These are phyloP conservation scores for Ramaria sp. DNA, from an alignment of 768 basidiomycete species.

Conservation along the genomic window DNA sequence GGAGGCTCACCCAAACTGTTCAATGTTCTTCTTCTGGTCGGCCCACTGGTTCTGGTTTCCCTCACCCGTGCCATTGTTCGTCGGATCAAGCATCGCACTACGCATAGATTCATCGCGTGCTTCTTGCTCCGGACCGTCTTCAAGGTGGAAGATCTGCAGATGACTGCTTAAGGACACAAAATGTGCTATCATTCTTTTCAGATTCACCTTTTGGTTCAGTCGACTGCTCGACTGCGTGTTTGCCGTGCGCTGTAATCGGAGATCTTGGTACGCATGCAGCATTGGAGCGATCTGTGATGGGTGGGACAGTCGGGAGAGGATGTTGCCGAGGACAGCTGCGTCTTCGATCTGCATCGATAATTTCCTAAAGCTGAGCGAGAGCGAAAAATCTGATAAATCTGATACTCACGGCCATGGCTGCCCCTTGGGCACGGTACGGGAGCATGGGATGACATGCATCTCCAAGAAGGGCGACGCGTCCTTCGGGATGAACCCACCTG, in stretches of 20 bases:
- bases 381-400: too few species aligned
- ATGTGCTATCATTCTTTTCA: not conserved
- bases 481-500: slow-evolving; percentile 35
- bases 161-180: not conserved
- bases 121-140: slow-evolving; percentile 42
- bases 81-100: slow-evolving; percentile 25
- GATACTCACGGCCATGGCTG: slow-evolving; percentile 29
- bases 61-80: slow-evolving; percentile 14
- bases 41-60: slow-evolving; percentile 48
- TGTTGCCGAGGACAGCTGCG: slow-evolving; percentile 30
- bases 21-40: slow-evolving; percentile 35
- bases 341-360: slow-evolving; percentile 27
- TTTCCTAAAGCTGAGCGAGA: too few species aligned
- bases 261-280: slow-evolving; percentile 38
- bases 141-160: slow-evolving; percentile 43
- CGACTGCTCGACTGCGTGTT: slow-evolving; percentile 38
- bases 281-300: slow-evolving; percentile 32
- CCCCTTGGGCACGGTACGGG: slow-evolving; percentile 44
- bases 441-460: slow-evolving; percentile 52
- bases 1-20: slow-evolving; percentile 27
- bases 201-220: slow-evolving; percentile 28
- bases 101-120: slow-evolving; percentile 41
- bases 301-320: slow-evolving; percentile 36
- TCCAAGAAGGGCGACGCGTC: slow-evolving; percentile 35
- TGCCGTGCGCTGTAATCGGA: slow-evolving; percentile 39